A percentile compares a stretch with the other conserved stretches of the same genome.
Evolutionary conservation across 768 basidiomycete species (phyloP).

Genomic region (Tylopilus balloui): DNA sequence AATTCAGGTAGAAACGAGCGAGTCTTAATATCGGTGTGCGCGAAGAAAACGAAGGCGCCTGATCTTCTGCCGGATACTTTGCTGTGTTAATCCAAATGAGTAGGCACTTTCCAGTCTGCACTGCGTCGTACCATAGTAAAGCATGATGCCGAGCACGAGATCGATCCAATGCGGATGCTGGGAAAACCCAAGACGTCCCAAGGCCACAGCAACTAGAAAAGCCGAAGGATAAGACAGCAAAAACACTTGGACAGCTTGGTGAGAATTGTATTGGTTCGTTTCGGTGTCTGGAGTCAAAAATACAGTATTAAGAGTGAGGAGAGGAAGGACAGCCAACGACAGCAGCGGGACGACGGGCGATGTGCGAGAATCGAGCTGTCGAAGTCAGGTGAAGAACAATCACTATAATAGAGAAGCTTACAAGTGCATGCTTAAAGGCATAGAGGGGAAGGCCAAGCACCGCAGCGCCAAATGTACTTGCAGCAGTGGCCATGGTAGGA

Average conservation of each 20-base stretch:
- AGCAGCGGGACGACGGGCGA: constrained; percentile 52
- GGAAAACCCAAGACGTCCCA: constrained; percentile 64
- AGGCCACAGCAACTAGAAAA: constrained; percentile 43
- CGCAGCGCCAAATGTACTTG: constrained; percentile 58
- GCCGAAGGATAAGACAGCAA: constrained; percentile 54
- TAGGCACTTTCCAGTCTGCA: not conserved
- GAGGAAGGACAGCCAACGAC: constrained; percentile 55
- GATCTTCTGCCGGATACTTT: constrained; percentile 47
- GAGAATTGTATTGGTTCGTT: constrained; percentile 42
- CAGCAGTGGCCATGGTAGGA: constrained; percentile 50
- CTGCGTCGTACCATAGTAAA: constrained; percentile 56
- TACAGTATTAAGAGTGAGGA: constrained; percentile 59
- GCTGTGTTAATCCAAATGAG: constrained; percentile 33
- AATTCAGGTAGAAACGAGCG: constrained; percentile 73
- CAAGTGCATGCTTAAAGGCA: constrained; percentile 52
- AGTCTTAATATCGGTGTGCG: constrained; percentile 53
- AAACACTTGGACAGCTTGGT: constrained; percentile 54
- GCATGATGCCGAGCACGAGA: constrained; percentile 47
- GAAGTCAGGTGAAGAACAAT: constrained; percentile 8
- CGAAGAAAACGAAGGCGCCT: constrained; percentile 39
- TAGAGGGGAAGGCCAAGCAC: constrained; percentile 63
- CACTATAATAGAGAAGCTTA: constrained; percentile 31
- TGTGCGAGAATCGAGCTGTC: constrained; percentile 47
- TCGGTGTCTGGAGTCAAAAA: constrained; percentile 53
- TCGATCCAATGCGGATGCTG: constrained; percentile 58